Evolutionary conservation across 129 eudicot species (phyloP), one percentile per base, ranked within the genome.

Genomic region (Artemisia tridentata): DNA sequence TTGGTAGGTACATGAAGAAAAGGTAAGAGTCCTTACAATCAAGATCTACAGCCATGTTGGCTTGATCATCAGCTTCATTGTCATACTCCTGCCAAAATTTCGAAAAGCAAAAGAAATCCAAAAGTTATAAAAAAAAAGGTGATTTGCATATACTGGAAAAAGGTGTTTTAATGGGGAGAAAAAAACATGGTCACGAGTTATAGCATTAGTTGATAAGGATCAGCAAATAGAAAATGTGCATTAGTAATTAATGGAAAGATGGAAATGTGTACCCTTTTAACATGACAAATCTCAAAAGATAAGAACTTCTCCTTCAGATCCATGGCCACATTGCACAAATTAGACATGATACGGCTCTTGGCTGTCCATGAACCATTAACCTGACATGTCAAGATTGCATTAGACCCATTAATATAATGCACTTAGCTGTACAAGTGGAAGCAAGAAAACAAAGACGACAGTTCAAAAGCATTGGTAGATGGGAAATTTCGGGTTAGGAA

Each of bases 331-430:
- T 57, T 20, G 7, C 63, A 21, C 63, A 20, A 57, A 20, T 57
- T 19, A 1, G 14, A 57, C 63, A 57, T 18, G 34, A 3, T 57
- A 57, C 4, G 63, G 34, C 63, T 57, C 23, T 20, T 20, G 23
- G 34, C 12, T 57, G 13, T 20, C 63, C 63, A 57, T 57, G 63
- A 57, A 21, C 63, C 34, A 57, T 57, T 18, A 57, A 20, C 63
- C 62, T 56, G 62, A 56, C 20, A 17, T 19, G 11, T 19, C 29
- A 20, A 56, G 29, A 56, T 18, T 56, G 21, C 11, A 5, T 56
- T 56, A 17, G 10, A 56, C 62, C 4, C 11, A 25, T 56, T 20
- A 19, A 6, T 8, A 56, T 56, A 10, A 19, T 7, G 34, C 29
- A 56, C 25, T 18, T 11, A 56, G 21, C 34, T 56, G 62, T 56